A percentile compares a stretch with the other conserved stretches of the same genome.
phyloP scores from a whole-genome alignment of 805 yeast species.

The Wickerhamiella domercqiae region DNA sequence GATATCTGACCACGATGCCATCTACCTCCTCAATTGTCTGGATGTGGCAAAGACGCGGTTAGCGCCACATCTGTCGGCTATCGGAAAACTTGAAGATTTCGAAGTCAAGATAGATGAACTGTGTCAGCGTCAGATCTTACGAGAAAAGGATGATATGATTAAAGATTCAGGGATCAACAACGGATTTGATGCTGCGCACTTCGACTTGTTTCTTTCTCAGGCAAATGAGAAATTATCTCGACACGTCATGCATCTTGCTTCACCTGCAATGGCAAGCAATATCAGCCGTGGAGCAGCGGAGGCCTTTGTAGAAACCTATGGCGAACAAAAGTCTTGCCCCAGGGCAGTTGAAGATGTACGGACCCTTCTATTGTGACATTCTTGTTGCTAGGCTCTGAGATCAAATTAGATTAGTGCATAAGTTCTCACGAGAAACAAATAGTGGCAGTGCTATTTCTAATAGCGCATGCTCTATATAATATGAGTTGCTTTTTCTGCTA shows the following conservation, averaged over 20 bases:
- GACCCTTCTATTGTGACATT: slow-evolving; percentile 6
- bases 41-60: slow-evolving; percentile 22
- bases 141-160: slow-evolving; percentile 16
- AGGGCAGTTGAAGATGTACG: slow-evolving; percentile 10
- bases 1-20: slow-evolving; percentile 17
- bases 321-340: slow-evolving; percentile 4
- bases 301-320: slow-evolving; percentile 23
- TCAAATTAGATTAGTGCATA: too few relatives aligned
- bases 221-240: slow-evolving; percentile 22
- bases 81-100: slow-evolving; percentile 20
- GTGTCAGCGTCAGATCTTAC: slow-evolving; percentile 17
- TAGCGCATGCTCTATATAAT: too few relatives aligned
- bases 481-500: too few relatives aligned
- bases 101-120: slow-evolving; percentile 18
- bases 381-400: too few relatives aligned
- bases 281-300: slow-evolving; percentile 15
- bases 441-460: too few relatives aligned
- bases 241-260: slow-evolving; percentile 19
- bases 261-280: slow-evolving; percentile 23
- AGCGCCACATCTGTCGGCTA: slow-evolving; percentile 20
- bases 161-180: slow-evolving; percentile 15
- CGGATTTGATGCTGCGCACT: slow-evolving; percentile 4
- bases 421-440: too few relatives aligned
- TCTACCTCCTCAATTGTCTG: slow-evolving; percentile 24
- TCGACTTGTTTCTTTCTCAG: slow-evolving; percentile 25